Percentiles rank a stretch among this genome's conserved stretches.
These are phyloP conservation scores for Pelargonium fulgidum DNA, from an alignment of 441 rosid genomes.

Conservation along the genomic window DNA sequence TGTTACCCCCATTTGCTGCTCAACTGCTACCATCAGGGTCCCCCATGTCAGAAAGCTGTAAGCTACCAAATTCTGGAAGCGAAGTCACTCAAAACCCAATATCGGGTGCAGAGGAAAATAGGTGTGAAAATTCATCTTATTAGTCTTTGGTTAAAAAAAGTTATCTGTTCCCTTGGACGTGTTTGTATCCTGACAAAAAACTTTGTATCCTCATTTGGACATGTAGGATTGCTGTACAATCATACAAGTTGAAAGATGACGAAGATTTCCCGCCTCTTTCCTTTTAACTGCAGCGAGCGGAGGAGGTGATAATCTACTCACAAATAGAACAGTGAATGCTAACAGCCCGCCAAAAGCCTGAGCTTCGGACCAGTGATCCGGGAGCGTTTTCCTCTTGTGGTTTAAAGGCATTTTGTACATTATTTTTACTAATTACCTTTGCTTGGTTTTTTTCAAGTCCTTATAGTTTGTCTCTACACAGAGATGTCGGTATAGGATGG, in stretches of 20 bases:
- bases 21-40: constrained; percentile 22
- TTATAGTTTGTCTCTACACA: background rate
- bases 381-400: constrained; percentile 17
- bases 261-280: constrained; percentile 64
- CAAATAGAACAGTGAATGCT: too few species aligned
- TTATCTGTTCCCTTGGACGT: background rate
- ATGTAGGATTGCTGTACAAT: constrained; percentile 39
- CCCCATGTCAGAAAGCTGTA: constrained; percentile 26
- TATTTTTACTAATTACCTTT: constrained; percentile 22
- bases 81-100: constrained; percentile 24
- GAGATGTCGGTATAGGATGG: background rate
- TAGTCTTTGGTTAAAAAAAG: background rate
- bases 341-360: background rate
- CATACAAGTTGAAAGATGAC: constrained; percentile 53
- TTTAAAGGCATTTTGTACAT: constrained; percentile 36
- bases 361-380: constrained; percentile 15
- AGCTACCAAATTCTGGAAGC: constrained; percentile 23
- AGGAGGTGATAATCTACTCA: too few species aligned
- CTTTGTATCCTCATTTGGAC: background rate
- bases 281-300: constrained; percentile 36
- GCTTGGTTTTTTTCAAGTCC: background rate
- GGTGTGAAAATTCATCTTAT: constrained; percentile 32
- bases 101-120: constrained; percentile 34
- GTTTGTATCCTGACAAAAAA: background rate
- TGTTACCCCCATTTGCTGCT: constrained; percentile 31